Percentiles rank a stretch among this genome's conserved stretches.
Evolutionary conservation across 2,329 filamentous ascomycete species (phyloP).

Genomic region (Hymenoscyphus fraxineus): DNA sequence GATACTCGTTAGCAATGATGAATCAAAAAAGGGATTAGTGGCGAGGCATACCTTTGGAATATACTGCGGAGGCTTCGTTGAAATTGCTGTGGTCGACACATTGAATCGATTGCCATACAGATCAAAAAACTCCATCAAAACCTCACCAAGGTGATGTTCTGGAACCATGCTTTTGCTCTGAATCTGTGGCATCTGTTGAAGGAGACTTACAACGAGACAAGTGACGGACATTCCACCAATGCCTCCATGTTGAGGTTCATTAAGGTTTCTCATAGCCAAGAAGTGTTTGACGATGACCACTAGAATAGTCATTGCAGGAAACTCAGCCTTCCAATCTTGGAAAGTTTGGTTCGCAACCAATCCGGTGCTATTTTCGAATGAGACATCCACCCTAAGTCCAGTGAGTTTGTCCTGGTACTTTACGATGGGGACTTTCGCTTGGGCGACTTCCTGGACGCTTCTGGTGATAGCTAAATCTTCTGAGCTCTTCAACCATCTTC

Average conservation of each 20-base stretch:
- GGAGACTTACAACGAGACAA: slow-evolving; percentile 84
- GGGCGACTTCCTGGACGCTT: slow-evolving; percentile 63
- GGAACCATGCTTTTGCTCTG: slow-evolving; percentile 57
- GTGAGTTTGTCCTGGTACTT: slow-evolving; percentile 82
- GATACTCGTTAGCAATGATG: slow-evolving; percentile 11
- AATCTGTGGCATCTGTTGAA: slow-evolving; percentile 73
- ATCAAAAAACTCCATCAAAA: slow-evolving; percentile 84
- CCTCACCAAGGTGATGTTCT: slow-evolving; percentile 69
- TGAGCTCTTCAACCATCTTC: slow-evolving; percentile 35
- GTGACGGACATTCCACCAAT: slow-evolving; percentile 93
- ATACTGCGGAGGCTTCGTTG: slow-evolving; percentile 69
- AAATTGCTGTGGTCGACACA: slow-evolving; percentile 65
- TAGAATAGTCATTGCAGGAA: slow-evolving; percentile 80
- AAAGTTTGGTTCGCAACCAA: slow-evolving; percentile 79
- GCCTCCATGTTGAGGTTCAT: slow-evolving; percentile 87
- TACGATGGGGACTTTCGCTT: slow-evolving; percentile 83
- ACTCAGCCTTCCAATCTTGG: slow-evolving; percentile 70
- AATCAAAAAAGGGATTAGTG: slow-evolving; percentile 1
- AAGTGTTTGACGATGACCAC: slow-evolving; percentile 92
- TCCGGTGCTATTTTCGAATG: slow-evolving; percentile 87
- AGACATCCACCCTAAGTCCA: slow-evolving; percentile 82
- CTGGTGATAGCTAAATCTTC: slow-evolving; percentile 43
- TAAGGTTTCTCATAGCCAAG: slow-evolving; percentile 80
- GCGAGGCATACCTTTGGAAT: slow-evolving; percentile 64
- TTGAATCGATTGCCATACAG: slow-evolving; percentile 85